These are phyloP conservation scores for Tricholoma sp. DNA, from an alignment of 768 basidiomycete genomes.

Conservation along the genomic window DNA sequence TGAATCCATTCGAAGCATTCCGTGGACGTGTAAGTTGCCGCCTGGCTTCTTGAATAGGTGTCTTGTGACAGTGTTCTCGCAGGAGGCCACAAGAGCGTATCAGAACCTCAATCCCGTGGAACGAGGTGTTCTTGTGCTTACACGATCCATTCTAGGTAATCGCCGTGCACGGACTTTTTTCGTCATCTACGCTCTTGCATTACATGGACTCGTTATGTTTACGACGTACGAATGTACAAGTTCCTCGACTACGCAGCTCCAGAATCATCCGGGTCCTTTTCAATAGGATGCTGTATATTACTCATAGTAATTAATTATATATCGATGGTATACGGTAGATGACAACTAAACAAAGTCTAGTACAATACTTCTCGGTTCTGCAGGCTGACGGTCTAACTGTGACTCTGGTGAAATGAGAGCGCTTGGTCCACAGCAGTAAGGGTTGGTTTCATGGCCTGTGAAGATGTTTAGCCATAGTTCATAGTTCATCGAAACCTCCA, in stretches of 20 bases:
- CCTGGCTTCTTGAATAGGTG: neutral
- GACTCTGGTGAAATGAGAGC: slow-evolving; percentile 49
- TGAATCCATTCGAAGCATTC: slow-evolving; percentile 99
- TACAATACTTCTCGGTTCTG: neutral
- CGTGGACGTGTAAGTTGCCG: slow-evolving; percentile 73
- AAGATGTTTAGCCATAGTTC: neutral
- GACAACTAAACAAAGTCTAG: neutral
- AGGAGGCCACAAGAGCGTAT: slow-evolving; percentile 96
- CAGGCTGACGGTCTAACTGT: slow-evolving; percentile 2
- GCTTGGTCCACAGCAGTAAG: slow-evolving; percentile 72
- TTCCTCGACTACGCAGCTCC: slow-evolving; percentile 42
- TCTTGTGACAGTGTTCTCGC: slow-evolving; percentile 1
- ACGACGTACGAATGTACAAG: slow-evolving; percentile 70
- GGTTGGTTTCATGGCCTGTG: slow-evolving; percentile 72
- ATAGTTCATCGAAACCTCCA: neutral
- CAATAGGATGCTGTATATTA: slow-evolving; percentile 18
- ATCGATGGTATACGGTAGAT: slow-evolving; percentile 15
- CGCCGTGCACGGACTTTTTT: slow-evolving; percentile 87
- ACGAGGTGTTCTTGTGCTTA: slow-evolving; percentile 78
- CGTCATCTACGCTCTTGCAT: slow-evolving; percentile 74
- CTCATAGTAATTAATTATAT: slow-evolving; percentile 23
- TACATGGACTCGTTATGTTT: slow-evolving; percentile 81
- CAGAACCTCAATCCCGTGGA: slow-evolving; percentile 90
- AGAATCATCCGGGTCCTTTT: slow-evolving; percentile 48
- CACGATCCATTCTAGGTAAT: slow-evolving; percentile 82